Conservation (phyloP, 768 basidiomycete species). For the Xerocomus brunneocitrinus region DNA sequence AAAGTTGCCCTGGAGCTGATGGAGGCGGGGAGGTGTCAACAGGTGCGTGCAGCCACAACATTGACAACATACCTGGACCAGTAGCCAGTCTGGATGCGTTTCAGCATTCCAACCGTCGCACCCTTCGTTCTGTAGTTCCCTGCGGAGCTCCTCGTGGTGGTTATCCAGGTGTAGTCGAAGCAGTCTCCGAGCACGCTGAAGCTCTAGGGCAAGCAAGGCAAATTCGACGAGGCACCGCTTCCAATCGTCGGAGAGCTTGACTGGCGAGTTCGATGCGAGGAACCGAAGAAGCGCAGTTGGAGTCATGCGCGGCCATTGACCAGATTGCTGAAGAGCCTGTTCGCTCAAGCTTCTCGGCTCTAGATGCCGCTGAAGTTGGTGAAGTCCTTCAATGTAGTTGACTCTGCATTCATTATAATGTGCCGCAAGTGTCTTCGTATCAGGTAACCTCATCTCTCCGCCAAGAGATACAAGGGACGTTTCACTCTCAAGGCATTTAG, state of each 20-base stretch:
- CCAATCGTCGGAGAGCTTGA: neutral
- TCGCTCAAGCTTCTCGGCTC: conserved; percentile 12
- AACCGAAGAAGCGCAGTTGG: conserved; percentile 23
- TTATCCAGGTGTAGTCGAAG: no score
- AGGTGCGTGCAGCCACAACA: no score
- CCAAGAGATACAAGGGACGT: neutral
- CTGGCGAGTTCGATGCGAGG: conserved; percentile 21
- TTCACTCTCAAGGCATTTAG: conserved; percentile 1
- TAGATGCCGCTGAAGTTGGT: conserved; percentile 1
- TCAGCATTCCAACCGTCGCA: no score
- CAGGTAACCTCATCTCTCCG: neutral
- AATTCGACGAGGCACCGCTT: no score
- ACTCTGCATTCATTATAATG: conserved; percentile 3
- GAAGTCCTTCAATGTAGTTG: neutral
- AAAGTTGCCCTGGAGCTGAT: no score
- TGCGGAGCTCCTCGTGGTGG: no score
- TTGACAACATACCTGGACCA: no score
- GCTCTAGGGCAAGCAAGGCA: no score
- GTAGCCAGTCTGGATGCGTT: no score
- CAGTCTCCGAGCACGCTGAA: no score
- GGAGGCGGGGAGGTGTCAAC: no score
- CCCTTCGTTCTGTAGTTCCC: no score
- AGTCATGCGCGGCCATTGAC: conserved; percentile 35
- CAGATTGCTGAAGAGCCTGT: conserved; percentile 7
- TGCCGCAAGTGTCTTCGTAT: neutral